Conservation (phyloP, 805 yeast species). For the Myxozyma geophila region DNA sequence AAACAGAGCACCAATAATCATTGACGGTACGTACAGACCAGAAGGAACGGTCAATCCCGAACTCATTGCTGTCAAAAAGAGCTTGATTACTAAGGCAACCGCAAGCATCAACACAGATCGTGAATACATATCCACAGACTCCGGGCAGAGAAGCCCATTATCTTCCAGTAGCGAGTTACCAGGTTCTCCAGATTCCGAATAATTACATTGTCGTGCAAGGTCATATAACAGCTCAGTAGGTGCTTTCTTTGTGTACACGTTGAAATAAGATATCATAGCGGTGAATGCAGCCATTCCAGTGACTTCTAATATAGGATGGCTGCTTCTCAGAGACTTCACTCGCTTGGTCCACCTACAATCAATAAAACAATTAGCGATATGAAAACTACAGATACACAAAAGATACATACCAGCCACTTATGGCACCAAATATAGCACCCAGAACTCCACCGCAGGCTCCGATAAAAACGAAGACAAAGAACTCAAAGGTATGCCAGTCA, state of each 20-base stretch:
- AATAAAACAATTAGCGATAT: not conserved
- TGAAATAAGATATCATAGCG: constrained; percentile 54
- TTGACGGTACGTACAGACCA: constrained; percentile 66
- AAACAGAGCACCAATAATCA: constrained; percentile 66
- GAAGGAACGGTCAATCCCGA: constrained; percentile 64
- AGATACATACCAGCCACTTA: constrained; percentile 47
- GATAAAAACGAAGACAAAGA: constrained; percentile 52
- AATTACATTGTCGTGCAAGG: constrained; percentile 55
- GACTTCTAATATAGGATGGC: constrained; percentile 54
- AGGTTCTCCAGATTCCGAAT: not conserved
- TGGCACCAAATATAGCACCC: constrained; percentile 57
- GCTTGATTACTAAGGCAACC: constrained; percentile 53
- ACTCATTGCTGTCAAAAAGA: constrained; percentile 55
- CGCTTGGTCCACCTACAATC: constrained; percentile 48
- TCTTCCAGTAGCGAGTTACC: constrained; percentile 1
- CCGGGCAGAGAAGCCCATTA: constrained; percentile 25
- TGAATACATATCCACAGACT: constrained; percentile 17
- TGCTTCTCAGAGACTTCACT: constrained; percentile 47
- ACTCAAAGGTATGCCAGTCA: constrained; percentile 58
- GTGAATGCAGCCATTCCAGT: constrained; percentile 52
- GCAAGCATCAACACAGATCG: constrained; percentile 41
- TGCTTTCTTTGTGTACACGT: constrained; percentile 55
- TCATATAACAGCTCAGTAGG: constrained; percentile 56
- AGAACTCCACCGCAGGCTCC: constrained; percentile 60
- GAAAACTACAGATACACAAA: not conserved